Base-by-base conservation (phyloP, 148 eudicot genomes). In the Nepenthes mirabilis region DNA sequence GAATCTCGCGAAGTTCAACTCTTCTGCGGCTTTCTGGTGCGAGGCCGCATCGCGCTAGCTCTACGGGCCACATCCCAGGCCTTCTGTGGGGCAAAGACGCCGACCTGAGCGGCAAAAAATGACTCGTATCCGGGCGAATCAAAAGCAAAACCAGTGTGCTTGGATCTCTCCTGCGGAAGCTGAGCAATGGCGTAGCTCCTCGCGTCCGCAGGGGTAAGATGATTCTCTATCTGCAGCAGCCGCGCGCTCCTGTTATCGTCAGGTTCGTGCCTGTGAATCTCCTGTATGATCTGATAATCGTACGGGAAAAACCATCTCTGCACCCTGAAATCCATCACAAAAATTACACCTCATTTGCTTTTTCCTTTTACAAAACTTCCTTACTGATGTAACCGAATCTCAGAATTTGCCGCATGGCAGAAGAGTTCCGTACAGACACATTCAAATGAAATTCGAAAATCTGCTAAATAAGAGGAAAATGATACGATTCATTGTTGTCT, bases 71-170 rank as follows among this genome's bases (percentile, higher is more conserved):
- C 98, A 54, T 91, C 98, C 96, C 96, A 91, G 32, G 96, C 74
- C 81, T 83, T 91, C 33, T 91, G 98, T 33, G 90, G 94, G 45
- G 80, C 83, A 33, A 40, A 43, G 32, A 88, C 96, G 43, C 98
- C 98, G 1, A 76, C 94, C 50, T 91, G 90, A 23, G 93, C 73
- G 11, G 96, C 98, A 23, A 91, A 91, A 79, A 91, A 91, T 5
- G 98, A 91, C 67, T 91, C 98, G 9, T 81, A 91, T 23, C 96
- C 98, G 1, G 98, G 98, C 3, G 98, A 91, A 70, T 91, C 98
- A 56, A 91, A 91, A 23, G 98, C 96, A 55, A 85, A 88, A 59
- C 98, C 98, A 1, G 98, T 91, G 71, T 91, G 96, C 68, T 65
- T 85, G 1, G 98, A 91, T 11, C 65, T 78, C 63, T 88, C 82